These are phyloP conservation scores for Pleurotus pulmonarius DNA, from an alignment of 768 basidiomycete genomes.

Conservation along the genomic window DNA sequence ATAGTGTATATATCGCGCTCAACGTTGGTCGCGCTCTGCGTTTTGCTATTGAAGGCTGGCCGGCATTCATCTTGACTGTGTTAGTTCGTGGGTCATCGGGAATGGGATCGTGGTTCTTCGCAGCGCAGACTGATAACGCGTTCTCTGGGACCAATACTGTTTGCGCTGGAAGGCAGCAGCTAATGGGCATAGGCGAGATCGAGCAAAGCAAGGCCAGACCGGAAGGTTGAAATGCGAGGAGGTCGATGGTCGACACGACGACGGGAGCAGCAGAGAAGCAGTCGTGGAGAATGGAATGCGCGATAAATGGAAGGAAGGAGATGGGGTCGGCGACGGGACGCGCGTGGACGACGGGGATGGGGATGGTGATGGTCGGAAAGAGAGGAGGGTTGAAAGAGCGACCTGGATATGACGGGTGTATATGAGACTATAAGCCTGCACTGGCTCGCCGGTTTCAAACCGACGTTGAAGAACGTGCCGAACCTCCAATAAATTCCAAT, in stretches of 20 bases:
- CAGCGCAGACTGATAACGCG: background rate
- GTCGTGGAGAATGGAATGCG: too few relatives aligned
- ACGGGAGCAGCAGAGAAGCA: background rate
- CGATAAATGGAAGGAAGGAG: background rate
- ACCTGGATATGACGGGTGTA: background rate
- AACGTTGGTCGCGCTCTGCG: background rate
- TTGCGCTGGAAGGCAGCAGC: too few relatives aligned
- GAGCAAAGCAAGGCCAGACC: too few relatives aligned
- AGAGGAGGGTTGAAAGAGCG: slow-evolving; percentile 16
- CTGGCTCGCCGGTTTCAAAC: slow-evolving; percentile 4
- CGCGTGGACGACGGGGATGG: background rate
- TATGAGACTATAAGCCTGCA: background rate
- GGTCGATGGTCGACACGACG: background rate
- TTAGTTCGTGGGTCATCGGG: background rate
- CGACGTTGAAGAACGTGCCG: slow-evolving; percentile 6
- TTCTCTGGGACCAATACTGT: too few relatives aligned
- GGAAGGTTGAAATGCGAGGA: too few relatives aligned
- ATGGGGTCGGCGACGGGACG: background rate
- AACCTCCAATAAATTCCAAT: background rate
- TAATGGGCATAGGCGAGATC: too few relatives aligned
- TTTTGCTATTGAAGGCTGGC: background rate
- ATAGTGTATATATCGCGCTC: slow-evolving; percentile 30
- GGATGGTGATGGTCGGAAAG: slow-evolving; percentile 17
- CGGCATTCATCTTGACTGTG: background rate
- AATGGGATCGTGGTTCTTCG: background rate